phyloP scores from a whole-genome alignment of 2,329 filamentous ascomycete genomes.

The Emmonsiellopsis sp. region DNA sequence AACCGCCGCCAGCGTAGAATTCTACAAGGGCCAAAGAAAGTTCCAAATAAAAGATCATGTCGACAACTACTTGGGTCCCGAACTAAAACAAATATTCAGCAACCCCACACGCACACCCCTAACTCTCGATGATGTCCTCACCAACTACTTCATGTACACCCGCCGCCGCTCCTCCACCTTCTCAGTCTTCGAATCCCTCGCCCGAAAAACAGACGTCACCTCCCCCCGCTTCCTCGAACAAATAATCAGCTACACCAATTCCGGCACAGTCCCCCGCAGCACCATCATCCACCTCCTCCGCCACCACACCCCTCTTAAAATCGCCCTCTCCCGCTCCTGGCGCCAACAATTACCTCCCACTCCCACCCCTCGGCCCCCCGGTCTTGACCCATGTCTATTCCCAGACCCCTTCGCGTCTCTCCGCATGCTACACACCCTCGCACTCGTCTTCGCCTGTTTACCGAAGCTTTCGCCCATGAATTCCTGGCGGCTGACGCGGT shows the following conservation, averaged over 20 bases:
- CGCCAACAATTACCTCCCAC: not conserved
- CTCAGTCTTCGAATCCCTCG: conserved; percentile 21
- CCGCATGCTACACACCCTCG: conserved; percentile 38
- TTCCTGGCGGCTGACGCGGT: conserved; percentile 38
- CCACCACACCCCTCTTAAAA: conserved; percentile 29
- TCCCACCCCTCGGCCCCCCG: conserved; percentile 7
- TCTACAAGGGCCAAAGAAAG: not conserved
- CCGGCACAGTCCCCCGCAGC: conserved; percentile 13
- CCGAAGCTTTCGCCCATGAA: conserved; percentile 28
- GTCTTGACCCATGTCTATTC: conserved; percentile 8
- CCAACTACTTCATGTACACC: not conserved
- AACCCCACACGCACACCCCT: not conserved
- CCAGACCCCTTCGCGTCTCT: conserved; percentile 30
- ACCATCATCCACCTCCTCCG: conserved; percentile 26
- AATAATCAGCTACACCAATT: conserved; percentile 22
- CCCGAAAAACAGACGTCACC: conserved; percentile 26
- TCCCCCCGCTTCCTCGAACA: conserved; percentile 22
- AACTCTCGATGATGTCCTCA: not conserved
- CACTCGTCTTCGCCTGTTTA: conserved; percentile 34
- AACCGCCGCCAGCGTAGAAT: not conserved
- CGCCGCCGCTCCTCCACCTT: conserved; percentile 6
- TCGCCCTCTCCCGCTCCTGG: conserved; percentile 21
- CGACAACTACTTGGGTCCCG: not conserved
- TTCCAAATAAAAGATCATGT: not conserved
- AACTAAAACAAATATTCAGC: not conserved